Evolutionary conservation across 2,329 filamentous ascomycete species (phyloP).

Genomic region (Penicillium olsonii): DNA sequence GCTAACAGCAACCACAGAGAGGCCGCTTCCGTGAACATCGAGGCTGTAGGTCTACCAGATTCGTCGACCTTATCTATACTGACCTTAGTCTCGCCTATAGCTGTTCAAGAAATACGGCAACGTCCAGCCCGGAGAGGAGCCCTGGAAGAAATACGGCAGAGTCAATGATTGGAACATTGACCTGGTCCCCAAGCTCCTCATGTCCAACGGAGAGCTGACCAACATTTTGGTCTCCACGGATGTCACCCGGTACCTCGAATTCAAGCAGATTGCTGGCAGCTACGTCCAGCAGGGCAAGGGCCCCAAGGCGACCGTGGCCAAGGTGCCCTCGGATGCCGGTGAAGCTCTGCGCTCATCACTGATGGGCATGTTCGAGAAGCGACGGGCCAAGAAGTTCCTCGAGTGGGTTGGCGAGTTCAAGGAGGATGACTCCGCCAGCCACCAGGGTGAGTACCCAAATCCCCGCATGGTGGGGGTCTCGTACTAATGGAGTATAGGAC

Average conservation of each 20-base stretch:
- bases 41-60: slow-evolving; percentile 64
- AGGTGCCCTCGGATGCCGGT: slow-evolving; percentile 89
- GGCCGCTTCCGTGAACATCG: slow-evolving; percentile 94
- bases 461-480: slow-evolving; percentile 26
- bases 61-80: slow-evolving; percentile 19
- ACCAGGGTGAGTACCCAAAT: slow-evolving; percentile 69
- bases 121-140: slow-evolving; percentile 75
- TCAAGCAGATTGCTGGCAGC: slow-evolving; percentile 93
- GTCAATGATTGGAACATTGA: slow-evolving; percentile 99
- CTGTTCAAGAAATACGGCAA: slow-evolving; percentile 98
- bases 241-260: slow-evolving; percentile 83
- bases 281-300: slow-evolving; percentile 87
- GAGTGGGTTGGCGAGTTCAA: slow-evolving; percentile 93
- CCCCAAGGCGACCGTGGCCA: slow-evolving; percentile 87
- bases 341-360: slow-evolving; percentile 90
- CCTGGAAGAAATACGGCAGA: slow-evolving; percentile 97
- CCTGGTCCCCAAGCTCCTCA: slow-evolving; percentile 95
- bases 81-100: slow-evolving; percentile 56
- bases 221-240: slow-evolving; percentile 98
- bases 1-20: slow-evolving; percentile 61
- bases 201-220: slow-evolving; percentile 97
- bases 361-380: slow-evolving; percentile 98
- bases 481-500: slow-evolving; percentile 55
- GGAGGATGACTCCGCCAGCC: slow-evolving; percentile 74
- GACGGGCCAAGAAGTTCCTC: slow-evolving; percentile 92